Conservation (phyloP, 2,329 filamentous ascomycete genomes). For the Pseudogymnoascus sp. region DNA sequence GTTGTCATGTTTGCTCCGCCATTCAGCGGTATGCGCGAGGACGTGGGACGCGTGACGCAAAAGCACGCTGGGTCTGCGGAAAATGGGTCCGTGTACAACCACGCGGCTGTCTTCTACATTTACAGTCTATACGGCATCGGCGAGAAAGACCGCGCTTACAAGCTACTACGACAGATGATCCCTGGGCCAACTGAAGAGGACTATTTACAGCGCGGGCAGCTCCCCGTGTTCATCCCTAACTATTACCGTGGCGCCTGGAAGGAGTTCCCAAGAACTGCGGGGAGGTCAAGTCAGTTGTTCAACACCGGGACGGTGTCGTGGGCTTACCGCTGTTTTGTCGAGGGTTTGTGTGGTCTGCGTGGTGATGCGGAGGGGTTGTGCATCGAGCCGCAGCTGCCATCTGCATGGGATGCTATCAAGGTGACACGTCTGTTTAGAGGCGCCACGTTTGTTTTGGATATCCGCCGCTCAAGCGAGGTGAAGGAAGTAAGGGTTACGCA, state of each 20-base stretch:
- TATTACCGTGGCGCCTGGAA: constrained; percentile 49
- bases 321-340: constrained; percentile 49
- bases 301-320: constrained; percentile 52
- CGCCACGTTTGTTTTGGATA: constrained; percentile 37
- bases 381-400: constrained; percentile 45
- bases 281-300: constrained; percentile 50
- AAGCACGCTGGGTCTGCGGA: constrained; percentile 52
- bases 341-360: constrained; percentile 47
- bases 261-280: constrained; percentile 44
- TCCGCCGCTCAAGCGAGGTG: constrained; percentile 35
- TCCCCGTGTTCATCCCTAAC: constrained; percentile 52
- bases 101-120: constrained; percentile 48
- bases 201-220: constrained; percentile 45
- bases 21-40: constrained; percentile 49
- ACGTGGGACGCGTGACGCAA: constrained; percentile 51
- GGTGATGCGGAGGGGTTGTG: constrained; percentile 41
- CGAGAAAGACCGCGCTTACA: constrained; percentile 43
- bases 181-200: constrained; percentile 46
- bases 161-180: constrained; percentile 45
- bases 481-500: constrained; percentile 35
- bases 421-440: constrained; percentile 44
- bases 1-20: constrained; percentile 50
- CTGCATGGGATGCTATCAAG: constrained; percentile 41
- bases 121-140: constrained; percentile 46
- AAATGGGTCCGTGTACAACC: constrained; percentile 52